Evolutionary conservation across 805 yeast genomes (phyloP).

Genomic region (Candida succiphila): DNA sequence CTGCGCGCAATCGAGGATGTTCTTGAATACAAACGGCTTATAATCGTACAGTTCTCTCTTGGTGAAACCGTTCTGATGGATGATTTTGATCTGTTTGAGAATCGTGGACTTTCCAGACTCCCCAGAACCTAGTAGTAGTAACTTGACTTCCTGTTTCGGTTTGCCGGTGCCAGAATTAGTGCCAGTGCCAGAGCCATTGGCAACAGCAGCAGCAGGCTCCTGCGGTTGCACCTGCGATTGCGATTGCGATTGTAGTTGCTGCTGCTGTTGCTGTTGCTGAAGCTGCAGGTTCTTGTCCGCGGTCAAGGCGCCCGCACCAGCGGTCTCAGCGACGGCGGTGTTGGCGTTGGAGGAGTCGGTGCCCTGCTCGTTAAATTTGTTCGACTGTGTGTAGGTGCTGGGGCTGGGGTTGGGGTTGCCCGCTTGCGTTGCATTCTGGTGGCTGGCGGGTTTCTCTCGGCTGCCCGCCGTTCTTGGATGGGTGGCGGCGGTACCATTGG

Average conservation of each 20-base stretch:
- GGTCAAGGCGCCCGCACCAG: not conserved
- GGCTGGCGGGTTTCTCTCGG: too few species aligned
- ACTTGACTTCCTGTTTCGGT: conserved; percentile 47
- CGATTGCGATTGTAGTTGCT: conserved; percentile 1
- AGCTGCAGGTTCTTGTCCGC: not conserved
- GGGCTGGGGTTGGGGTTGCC: too few species aligned
- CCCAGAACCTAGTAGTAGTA: conserved; percentile 79
- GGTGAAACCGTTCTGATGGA: conserved; percentile 63
- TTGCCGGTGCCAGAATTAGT: not conserved
- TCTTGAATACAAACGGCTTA: conserved; percentile 70
- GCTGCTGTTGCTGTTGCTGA: not conserved
- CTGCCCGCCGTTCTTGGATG: too few species aligned
- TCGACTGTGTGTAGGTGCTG: too few species aligned
- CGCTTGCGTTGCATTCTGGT: too few species aligned
- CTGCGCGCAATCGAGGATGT: conserved; percentile 68
- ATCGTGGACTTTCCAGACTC: conserved; percentile 78
- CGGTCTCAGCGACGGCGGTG: too few species aligned
- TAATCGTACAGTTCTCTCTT: conserved; percentile 65
- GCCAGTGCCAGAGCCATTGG: not conserved
- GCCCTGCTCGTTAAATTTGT: too few species aligned
- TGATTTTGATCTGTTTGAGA: conserved; percentile 71
- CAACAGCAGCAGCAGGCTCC: not conserved
- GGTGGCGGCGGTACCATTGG: too few species aligned
- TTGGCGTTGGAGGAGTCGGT: too few species aligned
- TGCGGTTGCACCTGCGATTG: conserved; percentile 4